Conservation (phyloP, 192 early-diverging fungal species). For the Mortierella hygrophila region DNA sequence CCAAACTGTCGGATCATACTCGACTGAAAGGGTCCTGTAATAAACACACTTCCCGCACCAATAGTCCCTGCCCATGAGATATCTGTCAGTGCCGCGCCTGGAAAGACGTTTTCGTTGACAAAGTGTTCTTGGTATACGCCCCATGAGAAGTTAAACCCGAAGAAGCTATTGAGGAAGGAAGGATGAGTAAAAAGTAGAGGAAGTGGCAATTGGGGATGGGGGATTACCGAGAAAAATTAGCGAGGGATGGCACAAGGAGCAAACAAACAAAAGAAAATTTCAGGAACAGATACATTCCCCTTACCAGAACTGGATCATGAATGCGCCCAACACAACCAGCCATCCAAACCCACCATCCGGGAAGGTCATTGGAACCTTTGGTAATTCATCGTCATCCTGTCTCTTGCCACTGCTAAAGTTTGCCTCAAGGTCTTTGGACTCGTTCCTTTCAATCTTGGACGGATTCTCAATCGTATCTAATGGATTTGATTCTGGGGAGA, state of each 20-base stretch:
- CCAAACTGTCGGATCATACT: conserved; percentile 27
- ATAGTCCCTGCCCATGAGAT: conserved; percentile 43
- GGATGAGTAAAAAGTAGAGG: neutral
- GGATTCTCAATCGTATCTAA: neutral
- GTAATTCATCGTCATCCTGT: neutral
- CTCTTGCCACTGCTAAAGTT: neutral
- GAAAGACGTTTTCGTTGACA: conserved; percentile 27
- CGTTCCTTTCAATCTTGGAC: neutral
- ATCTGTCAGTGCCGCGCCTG: conserved; percentile 15
- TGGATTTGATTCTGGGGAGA: neutral
- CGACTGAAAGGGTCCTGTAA: conserved; percentile 37
- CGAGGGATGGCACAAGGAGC: neutral
- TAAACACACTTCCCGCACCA: conserved; percentile 25
- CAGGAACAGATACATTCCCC: neutral
- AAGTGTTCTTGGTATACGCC: conserved; percentile 44
- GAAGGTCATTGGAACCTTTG: neutral
- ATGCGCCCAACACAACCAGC: conserved; percentile 57
- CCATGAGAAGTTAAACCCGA: conserved; percentile 48
- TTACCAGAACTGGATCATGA: conserved; percentile 58
- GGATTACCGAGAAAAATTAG: neutral
- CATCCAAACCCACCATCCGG: conserved; percentile 58
- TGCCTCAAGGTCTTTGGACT: neutral
- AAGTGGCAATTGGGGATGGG: neutral
- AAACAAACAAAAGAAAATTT: neutral
- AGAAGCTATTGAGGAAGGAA: conserved; percentile 9